Percentiles rank a stretch among this genome's conserved stretches.
These are phyloP conservation scores for Gardenia jasminoides DNA, from an alignment of 257 asterid species.

Conservation along the genomic window DNA sequence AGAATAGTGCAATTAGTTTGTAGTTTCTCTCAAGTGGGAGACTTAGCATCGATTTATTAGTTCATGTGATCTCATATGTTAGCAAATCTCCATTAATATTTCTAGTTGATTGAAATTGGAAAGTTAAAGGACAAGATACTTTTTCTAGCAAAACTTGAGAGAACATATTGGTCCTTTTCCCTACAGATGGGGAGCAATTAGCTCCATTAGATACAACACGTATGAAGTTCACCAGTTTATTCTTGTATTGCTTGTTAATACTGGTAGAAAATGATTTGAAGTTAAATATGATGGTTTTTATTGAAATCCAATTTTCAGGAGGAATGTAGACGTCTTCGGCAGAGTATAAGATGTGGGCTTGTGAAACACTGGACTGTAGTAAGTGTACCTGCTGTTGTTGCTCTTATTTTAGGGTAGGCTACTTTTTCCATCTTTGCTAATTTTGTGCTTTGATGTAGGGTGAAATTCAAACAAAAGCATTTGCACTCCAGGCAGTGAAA, in stretches of 20 bases:
- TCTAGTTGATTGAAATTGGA: not conserved
- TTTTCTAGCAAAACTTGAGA: not conserved
- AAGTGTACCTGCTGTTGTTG: slow-evolving; percentile 38
- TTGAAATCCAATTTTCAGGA: slow-evolving; percentile 45
- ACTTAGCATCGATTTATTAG: not conserved
- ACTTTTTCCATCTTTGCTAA: slow-evolving; percentile 11
- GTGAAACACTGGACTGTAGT: slow-evolving; percentile 71
- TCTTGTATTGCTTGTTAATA: not conserved
- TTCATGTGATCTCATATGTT: not conserved
- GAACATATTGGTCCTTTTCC: not conserved
- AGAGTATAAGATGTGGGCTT: slow-evolving; percentile 78
- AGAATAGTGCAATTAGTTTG: not conserved
- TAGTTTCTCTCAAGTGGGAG: not conserved
- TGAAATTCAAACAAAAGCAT: slow-evolving; percentile 68
- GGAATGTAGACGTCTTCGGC: slow-evolving; percentile 79
- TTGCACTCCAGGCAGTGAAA: slow-evolving; percentile 61
- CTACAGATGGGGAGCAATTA: not conserved
- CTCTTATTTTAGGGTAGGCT: slow-evolving; percentile 16
- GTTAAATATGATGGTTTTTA: not conserved
- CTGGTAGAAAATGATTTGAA: not conserved
- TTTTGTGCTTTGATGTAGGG: slow-evolving; percentile 46
- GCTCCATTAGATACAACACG: not conserved
- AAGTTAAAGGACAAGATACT: not conserved
- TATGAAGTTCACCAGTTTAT: not conserved
- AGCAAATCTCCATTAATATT: not conserved